These are phyloP conservation scores for Kickxella alabastrina DNA, from an alignment of 192 early-diverging fungal genomes.

Conservation along the genomic window DNA sequence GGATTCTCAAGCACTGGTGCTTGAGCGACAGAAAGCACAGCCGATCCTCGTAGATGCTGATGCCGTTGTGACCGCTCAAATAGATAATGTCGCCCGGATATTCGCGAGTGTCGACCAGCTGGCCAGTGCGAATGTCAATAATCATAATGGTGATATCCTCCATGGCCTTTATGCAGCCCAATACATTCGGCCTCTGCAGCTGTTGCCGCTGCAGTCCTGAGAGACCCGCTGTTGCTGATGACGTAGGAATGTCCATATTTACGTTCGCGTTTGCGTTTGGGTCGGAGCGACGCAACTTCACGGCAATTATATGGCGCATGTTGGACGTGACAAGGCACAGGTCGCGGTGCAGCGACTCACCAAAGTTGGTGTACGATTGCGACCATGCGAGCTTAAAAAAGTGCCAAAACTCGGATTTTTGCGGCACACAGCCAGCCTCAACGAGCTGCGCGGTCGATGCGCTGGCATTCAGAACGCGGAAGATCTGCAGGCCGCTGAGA, in stretches of 20 bases:
- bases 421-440: constrained; percentile 5
- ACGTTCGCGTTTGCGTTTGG: neutral
- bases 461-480: constrained; percentile 20
- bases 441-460: constrained; percentile 26
- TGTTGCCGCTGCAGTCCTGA: no score
- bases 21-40: constrained; percentile 46
- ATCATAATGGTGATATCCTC: constrained; percentile 46
- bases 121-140: constrained; percentile 20
- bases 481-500: constrained; percentile 38
- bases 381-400: constrained; percentile 44
- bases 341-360: constrained; percentile 45
- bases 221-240: no score
- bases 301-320: constrained; percentile 30
- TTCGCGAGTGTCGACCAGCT: constrained; percentile 31
- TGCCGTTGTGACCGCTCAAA: constrained; percentile 41
- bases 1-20: constrained; percentile 44
- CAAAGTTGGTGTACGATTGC: constrained; percentile 24
- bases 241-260: no score
- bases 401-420: constrained; percentile 41
- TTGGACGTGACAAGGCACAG: constrained; percentile 36
- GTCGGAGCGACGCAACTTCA: constrained; percentile 16
- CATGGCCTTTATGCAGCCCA: constrained; percentile 29
- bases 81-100: constrained; percentile 41
- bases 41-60: constrained; percentile 36
- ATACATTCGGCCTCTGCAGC: constrained; percentile 13